Evolutionary conservation across 371 early-diverging fungal genomes (phyloP), one percentile per base, ranked within the genome.

Genomic region (Batrachochytrium dendrobatidis): DNA sequence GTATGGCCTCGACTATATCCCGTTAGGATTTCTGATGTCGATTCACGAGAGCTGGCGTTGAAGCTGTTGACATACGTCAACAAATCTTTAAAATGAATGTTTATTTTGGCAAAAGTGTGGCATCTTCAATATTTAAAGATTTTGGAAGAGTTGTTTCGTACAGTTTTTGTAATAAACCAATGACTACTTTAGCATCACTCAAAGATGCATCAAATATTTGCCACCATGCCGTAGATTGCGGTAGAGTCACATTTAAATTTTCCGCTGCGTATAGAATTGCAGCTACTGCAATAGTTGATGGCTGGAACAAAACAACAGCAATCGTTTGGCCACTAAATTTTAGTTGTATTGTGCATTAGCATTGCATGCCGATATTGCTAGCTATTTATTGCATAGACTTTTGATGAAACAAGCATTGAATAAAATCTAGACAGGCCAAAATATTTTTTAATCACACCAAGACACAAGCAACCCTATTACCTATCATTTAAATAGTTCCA

Each of bases 401-500:
- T 7, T 8, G 7, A 18, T 17, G 5, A 8, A 18, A 6, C 52
- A 20, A 44, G 29, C 26, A 58, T 30, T 12, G 12, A 51, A 31
- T 20, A 30, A 7, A 18, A 25, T 25, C 20, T 46, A 7, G 24
- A 10, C 24, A 39, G 31, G 31, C n/a, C 3, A n/a, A 43, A 12
- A 18, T n/a, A 2, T 15, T 28, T 26, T 22, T 15, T 17, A 18
- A 45, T 7, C 1, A 48, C 30, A 31, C 6, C 20, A 20, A 18
- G 29, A 12, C 20, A 5, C 28, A 33, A 52, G n/a, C n/a, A n/a
- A n/a, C 20, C 39, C 15, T 39, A 15, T 29, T 73, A 84, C 84
- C 88, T 76, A 60, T 95, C 95, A 67, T 95, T 93, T 58, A 93
- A 61, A 62, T 86, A 92, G 59, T 88, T 88, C 93, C 94, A 94